Evolutionary conservation across 1,284 basidiomycete genomes (phyloP).

Genomic region (Bjerkandera adusta): DNA sequence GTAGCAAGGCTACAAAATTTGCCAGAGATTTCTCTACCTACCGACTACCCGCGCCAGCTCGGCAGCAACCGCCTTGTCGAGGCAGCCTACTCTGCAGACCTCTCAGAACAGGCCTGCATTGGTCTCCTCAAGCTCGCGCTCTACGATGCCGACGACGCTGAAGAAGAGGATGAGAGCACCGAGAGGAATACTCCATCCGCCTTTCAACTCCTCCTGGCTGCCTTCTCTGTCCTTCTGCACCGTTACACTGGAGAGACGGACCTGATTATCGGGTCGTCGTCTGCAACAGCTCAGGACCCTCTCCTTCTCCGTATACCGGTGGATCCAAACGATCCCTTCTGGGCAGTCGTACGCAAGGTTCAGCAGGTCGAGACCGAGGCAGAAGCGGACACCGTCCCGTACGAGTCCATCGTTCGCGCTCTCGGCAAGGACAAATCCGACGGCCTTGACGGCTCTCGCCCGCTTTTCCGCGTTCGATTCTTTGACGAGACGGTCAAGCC

Average conservation of each 20-base stretch:
- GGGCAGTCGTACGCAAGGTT: slow-evolving; percentile 85
- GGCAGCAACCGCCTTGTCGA: slow-evolving; percentile 77
- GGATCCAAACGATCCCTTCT: slow-evolving; percentile 89
- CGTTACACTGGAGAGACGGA: slow-evolving; percentile 97
- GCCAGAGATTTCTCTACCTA: slow-evolving; percentile 91
- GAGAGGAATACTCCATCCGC: slow-evolving; percentile 66
- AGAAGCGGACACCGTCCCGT: slow-evolving; percentile 80
- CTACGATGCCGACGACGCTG: slow-evolving; percentile 49
- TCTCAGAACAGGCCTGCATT: slow-evolving; percentile 67
- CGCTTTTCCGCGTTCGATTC: slow-evolving; percentile 93
- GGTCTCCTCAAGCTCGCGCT: slow-evolving; percentile 77
- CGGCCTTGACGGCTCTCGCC: slow-evolving; percentile 47
- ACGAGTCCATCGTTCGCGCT: slow-evolving; percentile 78
- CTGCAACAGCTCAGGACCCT: slow-evolving; percentile 75
- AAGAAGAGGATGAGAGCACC: slow-evolving; percentile 46
- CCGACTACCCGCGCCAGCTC: slow-evolving; percentile 91
- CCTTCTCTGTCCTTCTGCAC: slow-evolving; percentile 90
- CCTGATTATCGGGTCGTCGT: slow-evolving; percentile 90
- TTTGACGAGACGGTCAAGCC: slow-evolving; percentile 87
- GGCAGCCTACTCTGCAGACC: slow-evolving; percentile 66
- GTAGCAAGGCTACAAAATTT: slow-evolving; percentile 68
- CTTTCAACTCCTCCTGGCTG: slow-evolving; percentile 89
- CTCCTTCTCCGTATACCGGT: slow-evolving; percentile 85
- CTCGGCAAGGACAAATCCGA: slow-evolving; percentile 67
- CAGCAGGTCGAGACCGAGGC: slow-evolving; percentile 87